These are phyloP conservation scores for Bruguiera parviflora DNA, from an alignment of 345 rosid genomes.

Conservation along the genomic window DNA sequence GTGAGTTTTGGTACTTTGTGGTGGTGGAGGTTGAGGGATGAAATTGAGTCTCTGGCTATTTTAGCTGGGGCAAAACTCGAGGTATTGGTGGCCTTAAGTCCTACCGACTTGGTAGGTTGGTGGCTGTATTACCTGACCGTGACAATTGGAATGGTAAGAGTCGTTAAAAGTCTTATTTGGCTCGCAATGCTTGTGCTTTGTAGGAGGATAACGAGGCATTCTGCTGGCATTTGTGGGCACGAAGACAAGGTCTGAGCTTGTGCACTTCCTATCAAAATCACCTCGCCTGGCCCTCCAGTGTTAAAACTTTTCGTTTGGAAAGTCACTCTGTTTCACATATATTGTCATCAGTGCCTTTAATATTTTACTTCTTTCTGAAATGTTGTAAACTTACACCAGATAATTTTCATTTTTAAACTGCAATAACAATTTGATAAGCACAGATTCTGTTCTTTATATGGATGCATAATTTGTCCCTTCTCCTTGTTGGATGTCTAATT, in stretches of 20 bases:
- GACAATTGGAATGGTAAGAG: conserved; percentile 63
- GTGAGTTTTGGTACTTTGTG: conserved; percentile 52
- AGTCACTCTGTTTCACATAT: too few relatives aligned
- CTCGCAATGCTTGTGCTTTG: conserved; percentile 40
- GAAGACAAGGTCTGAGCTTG: conserved; percentile 40
- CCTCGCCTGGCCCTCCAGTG: too few relatives aligned
- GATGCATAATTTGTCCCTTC: too few relatives aligned
- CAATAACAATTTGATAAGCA: not conserved
- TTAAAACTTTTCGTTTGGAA: too few relatives aligned
- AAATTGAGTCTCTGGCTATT: conserved; percentile 58
- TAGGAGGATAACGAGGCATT: conserved; percentile 28
- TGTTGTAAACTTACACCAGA: not conserved
- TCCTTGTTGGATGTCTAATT: too few relatives aligned
- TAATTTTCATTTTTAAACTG: not conserved
- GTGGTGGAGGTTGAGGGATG: conserved; percentile 85
- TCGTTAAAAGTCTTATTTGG: conserved; percentile 51
- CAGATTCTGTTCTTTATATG: not conserved
- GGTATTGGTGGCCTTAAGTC: conserved; percentile 30
- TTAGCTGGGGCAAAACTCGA: conserved; percentile 48
- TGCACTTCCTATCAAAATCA: too few relatives aligned
- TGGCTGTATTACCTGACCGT: conserved; percentile 72
- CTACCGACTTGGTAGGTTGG: conserved; percentile 57
- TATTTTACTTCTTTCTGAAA: not conserved
- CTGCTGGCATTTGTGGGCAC: conserved; percentile 3
- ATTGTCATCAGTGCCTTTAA: not conserved